These are phyloP conservation scores for Linanthus parryae DNA, from an alignment of 148 eudicot species.

Conservation along the genomic window DNA sequence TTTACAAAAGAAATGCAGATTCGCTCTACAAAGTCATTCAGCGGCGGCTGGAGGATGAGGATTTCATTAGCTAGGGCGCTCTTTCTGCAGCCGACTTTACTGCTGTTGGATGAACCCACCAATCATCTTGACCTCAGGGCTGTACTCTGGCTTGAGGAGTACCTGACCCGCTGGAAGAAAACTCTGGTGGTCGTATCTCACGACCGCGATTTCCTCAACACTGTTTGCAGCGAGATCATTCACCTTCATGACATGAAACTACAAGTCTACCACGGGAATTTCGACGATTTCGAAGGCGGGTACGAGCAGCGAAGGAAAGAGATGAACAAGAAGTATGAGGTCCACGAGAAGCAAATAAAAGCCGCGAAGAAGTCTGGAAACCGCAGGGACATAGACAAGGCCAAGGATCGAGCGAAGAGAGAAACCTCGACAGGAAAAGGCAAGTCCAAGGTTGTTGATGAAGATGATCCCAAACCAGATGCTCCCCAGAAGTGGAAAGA, in stretches of 20 bases:
- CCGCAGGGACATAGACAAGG: slow-evolving; percentile 42
- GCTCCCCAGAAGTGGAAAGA: slow-evolving; percentile 56
- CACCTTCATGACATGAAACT: slow-evolving; percentile 63
- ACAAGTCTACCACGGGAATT: slow-evolving; percentile 49
- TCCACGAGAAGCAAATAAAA: slow-evolving; percentile 40
- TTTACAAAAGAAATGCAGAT: slow-evolving; percentile 30
- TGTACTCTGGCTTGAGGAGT: slow-evolving; percentile 58
- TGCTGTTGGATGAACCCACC: slow-evolving; percentile 8
- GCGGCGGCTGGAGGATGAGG: slow-evolving; percentile 46
- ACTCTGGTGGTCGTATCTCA: slow-evolving; percentile 61
- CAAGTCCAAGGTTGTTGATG: slow-evolving; percentile 18
- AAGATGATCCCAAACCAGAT: slow-evolving; percentile 31
- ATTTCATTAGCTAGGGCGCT: slow-evolving; percentile 12
- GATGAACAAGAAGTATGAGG: slow-evolving; percentile 39
- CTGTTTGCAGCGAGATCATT: slow-evolving; percentile 49
- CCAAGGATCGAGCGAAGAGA: slow-evolving; percentile 39
- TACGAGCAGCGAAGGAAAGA: slow-evolving; percentile 49
- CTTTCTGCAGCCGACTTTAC: slow-evolving; percentile 9
- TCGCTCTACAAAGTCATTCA: slow-evolving; percentile 39
- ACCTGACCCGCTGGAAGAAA: slow-evolving; percentile 52
- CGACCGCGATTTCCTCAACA: slow-evolving; percentile 17
- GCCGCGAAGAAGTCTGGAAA: slow-evolving; percentile 49
- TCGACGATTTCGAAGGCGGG: slow-evolving; percentile 20
- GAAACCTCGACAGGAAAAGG: slow-evolving; percentile 29
- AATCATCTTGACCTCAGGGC: slow-evolving; percentile 19